These are phyloP conservation scores for Scenedesmus sp. DNA, from an alignment of 163 green algal genomes.

Conservation along the genomic window DNA sequence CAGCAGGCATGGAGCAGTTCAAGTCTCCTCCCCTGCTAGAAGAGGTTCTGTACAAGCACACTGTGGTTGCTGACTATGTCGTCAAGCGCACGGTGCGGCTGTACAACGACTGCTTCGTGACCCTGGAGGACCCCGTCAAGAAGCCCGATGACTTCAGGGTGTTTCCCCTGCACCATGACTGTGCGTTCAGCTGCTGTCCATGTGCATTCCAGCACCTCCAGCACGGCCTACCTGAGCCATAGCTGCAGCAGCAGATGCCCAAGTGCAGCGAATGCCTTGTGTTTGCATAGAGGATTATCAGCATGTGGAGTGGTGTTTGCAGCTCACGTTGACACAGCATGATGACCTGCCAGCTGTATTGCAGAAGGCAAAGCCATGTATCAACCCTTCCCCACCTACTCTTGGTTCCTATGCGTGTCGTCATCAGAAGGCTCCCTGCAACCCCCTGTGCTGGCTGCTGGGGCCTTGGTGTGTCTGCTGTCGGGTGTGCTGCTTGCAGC, in stretches of 20 bases:
- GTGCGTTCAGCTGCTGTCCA: neutral
- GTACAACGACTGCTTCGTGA: conserved; percentile 34
- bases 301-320: no score
- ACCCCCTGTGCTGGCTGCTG: neutral
- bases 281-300: no score
- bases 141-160: conserved; percentile 4
- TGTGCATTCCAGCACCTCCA: neutral
- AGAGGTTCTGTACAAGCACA: conserved; percentile 37
- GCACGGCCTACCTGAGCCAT: no score
- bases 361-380: no score
- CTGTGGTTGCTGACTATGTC: conserved; percentile 41
- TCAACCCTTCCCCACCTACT: no score
- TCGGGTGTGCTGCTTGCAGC: neutral
- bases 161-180: neutral
- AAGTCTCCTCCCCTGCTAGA: conserved; percentile 19
- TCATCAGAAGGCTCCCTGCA: neutral
- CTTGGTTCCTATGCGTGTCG: no score
- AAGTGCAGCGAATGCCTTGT: no score
- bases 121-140: neutral
- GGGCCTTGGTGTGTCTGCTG: neutral
- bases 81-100: conserved; percentile 21
- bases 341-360: no score
- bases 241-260: neutral
- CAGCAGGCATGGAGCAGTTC: conserved; percentile 2
- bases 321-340: no score